These are phyloP conservation scores for Calonectria leucothoes DNA, from an alignment of 2,329 filamentous ascomycete genomes.

Conservation along the genomic window DNA sequence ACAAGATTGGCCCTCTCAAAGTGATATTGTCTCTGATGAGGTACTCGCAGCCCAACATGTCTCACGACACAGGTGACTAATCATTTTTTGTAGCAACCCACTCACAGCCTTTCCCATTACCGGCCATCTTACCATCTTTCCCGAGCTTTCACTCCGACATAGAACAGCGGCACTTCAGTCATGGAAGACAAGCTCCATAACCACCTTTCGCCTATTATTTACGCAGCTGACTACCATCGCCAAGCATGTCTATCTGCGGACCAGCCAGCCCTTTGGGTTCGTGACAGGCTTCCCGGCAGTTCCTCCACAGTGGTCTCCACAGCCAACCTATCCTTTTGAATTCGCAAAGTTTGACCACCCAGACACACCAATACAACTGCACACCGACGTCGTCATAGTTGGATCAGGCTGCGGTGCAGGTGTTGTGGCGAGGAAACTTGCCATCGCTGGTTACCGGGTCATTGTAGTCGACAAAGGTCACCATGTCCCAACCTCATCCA, in stretches of 20 bases:
- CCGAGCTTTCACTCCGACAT: neutral
- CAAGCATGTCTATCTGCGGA: conserved; percentile 8
- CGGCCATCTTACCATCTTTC: neutral
- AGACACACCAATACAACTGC: conserved; percentile 63
- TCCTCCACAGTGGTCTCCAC: neutral
- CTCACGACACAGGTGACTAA: neutral
- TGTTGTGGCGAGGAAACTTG: conserved; percentile 79
- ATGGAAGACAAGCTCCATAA: neutral
- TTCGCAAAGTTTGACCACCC: conserved; percentile 65
- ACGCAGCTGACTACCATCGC: neutral
- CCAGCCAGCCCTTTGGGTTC: neutral
- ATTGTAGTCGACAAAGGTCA: conserved; percentile 82
- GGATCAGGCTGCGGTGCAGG: conserved; percentile 84
- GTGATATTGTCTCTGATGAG: neutral
- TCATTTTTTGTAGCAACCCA: neutral
- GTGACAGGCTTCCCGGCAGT: conserved; percentile 3
- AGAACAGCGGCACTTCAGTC: neutral
- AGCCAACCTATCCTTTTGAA: conserved; percentile 31
- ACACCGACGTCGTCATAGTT: conserved; percentile 82
- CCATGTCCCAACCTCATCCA: conserved; percentile 72
- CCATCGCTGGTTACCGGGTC: conserved; percentile 75
- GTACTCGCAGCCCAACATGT: neutral
- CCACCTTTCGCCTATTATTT: conserved; percentile 1
- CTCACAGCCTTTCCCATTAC: neutral
- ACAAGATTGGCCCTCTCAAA: neutral